A percentile compares a stretch with the other conserved stretches of the same genome.
Evolutionary conservation across 2,329 filamentous ascomycete genomes (phyloP).

Genomic region (Fusarium coffeatum): DNA sequence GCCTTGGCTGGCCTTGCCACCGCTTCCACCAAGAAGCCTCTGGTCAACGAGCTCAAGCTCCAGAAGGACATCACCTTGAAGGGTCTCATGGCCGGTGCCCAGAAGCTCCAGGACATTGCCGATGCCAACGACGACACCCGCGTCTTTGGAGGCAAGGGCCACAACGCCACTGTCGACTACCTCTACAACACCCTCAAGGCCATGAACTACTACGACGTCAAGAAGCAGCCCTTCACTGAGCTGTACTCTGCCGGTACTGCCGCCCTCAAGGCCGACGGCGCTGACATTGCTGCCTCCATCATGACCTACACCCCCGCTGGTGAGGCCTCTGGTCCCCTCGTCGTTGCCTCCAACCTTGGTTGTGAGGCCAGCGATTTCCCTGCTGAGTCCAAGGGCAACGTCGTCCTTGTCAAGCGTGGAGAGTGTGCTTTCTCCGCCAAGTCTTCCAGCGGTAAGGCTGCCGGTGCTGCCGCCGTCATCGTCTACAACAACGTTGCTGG

Average conservation of each 20-base stretch:
- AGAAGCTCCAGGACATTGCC: slow-evolving; percentile 59
- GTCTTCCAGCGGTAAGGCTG: slow-evolving; percentile 64
- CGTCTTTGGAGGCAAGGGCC: slow-evolving; percentile 58
- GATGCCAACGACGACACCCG: slow-evolving; percentile 57
- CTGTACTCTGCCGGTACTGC: slow-evolving; percentile 51
- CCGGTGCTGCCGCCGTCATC: slow-evolving; percentile 67
- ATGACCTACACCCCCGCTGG: slow-evolving; percentile 65
- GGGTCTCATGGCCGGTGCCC: slow-evolving; percentile 56
- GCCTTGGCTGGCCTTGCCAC: slow-evolving; percentile 43
- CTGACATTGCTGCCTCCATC: slow-evolving; percentile 43
- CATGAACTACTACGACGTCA: slow-evolving; percentile 56
- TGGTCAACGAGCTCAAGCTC: slow-evolving; percentile 54
- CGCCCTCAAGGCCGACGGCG: slow-evolving; percentile 48
- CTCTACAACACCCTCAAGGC: slow-evolving; percentile 55
- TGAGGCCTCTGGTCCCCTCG: slow-evolving; percentile 54
- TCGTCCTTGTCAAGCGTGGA: slow-evolving; percentile 71
- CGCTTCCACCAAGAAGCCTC: slow-evolving; percentile 44
- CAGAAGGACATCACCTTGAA: slow-evolving; percentile 55
- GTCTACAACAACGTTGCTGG: slow-evolving; percentile 73
- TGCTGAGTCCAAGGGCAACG: slow-evolving; percentile 61
- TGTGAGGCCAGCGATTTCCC: slow-evolving; percentile 67
- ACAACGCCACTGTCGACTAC: slow-evolving; percentile 60
- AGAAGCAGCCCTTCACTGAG: slow-evolving; percentile 59
- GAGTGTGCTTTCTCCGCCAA: slow-evolving; percentile 69
- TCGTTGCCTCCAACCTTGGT: slow-evolving; percentile 63